phyloP scores from a whole-genome alignment of 2,329 filamentous ascomycete species.

The Periconia digitata region DNA sequence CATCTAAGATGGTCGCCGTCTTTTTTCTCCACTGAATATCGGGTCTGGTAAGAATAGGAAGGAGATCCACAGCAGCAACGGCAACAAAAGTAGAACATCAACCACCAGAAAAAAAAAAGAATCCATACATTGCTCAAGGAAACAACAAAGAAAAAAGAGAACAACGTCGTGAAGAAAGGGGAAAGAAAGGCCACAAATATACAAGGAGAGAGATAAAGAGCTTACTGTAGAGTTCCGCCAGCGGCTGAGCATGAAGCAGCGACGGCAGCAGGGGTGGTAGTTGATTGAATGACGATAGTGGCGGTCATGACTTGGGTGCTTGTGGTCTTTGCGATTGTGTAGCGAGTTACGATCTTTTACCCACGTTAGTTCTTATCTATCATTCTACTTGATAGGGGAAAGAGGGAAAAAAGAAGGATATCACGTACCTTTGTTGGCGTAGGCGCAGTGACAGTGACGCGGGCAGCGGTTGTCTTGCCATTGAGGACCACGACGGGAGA shows the following conservation, averaged over 20 bases:
- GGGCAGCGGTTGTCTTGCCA: slow-evolving; percentile 16
- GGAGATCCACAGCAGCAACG: no score
- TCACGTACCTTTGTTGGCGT: slow-evolving; percentile 23
- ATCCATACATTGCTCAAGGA: no score
- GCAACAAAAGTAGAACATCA: no score
- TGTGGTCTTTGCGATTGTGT: slow-evolving; percentile 18
- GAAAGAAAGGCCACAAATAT: no score
- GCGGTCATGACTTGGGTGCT: slow-evolving; percentile 16
- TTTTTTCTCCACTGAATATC: no score
- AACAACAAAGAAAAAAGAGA: no score
- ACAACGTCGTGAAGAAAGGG: no score
- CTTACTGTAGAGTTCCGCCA: slow-evolving; percentile 21
- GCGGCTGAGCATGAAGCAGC: slow-evolving; percentile 18
- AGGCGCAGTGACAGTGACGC: slow-evolving; percentile 26
- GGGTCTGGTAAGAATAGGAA: no score
- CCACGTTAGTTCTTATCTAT: background rate
- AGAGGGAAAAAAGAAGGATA: background rate
- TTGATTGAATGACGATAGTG: slow-evolving; percentile 25
- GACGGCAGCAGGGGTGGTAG: slow-evolving; percentile 21
- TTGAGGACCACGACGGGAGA: slow-evolving; percentile 21
- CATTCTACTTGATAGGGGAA: background rate
- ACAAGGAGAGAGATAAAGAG: no score
- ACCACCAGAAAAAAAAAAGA: no score
- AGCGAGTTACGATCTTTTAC: slow-evolving; percentile 15
- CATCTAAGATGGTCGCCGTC: no score